Conservation (phyloP, 495 filamentous ascomycete species). For the Hypoxylon subgilvum region DNA sequence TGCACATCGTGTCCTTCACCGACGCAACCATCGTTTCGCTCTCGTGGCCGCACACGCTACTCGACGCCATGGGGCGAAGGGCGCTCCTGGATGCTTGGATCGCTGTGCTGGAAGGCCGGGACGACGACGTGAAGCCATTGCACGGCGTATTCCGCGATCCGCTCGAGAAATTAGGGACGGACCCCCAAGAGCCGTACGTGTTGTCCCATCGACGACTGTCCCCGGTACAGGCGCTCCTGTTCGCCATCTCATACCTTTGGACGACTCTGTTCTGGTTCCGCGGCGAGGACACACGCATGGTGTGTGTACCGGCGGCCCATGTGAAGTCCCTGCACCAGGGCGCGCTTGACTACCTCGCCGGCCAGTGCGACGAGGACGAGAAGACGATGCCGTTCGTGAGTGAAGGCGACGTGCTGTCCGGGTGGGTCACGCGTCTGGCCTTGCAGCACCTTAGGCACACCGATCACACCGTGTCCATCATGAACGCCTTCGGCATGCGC, state of each 20-base stretch:
- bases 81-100: slow-evolving; percentile 48
- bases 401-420: slow-evolving; percentile 50
- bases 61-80: slow-evolving; percentile 53
- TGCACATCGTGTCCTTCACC: slow-evolving; percentile 56
- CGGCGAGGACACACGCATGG: slow-evolving; percentile 46
- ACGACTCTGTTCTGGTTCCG: slow-evolving; percentile 34
- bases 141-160: slow-evolving; percentile 42
- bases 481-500: slow-evolving; percentile 44
- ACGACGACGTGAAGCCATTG: slow-evolving; percentile 47
- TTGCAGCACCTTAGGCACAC: slow-evolving; percentile 14
- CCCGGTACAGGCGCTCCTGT: slow-evolving; percentile 36
- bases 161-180: slow-evolving; percentile 21
- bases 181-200: slow-evolving; percentile 29
- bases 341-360: slow-evolving; percentile 33
- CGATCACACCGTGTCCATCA: slow-evolving; percentile 36
- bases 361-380: slow-evolving; percentile 31
- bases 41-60: slow-evolving; percentile 54
- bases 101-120: slow-evolving; percentile 46
- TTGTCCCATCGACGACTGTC: slow-evolving; percentile 33
- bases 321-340: slow-evolving; percentile 34
- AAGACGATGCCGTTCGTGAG: slow-evolving; percentile 48
- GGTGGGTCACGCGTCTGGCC: slow-evolving; percentile 44
- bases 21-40: slow-evolving; percentile 57
- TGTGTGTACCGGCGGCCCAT: slow-evolving; percentile 42
- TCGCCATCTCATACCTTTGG: slow-evolving; percentile 37